Percentiles rank a stretch among this genome's conserved stretches.
phyloP scores from a whole-genome alignment of 2,329 filamentous ascomycete genomes.

The Aaosphaeria pasadenensis region DNA sequence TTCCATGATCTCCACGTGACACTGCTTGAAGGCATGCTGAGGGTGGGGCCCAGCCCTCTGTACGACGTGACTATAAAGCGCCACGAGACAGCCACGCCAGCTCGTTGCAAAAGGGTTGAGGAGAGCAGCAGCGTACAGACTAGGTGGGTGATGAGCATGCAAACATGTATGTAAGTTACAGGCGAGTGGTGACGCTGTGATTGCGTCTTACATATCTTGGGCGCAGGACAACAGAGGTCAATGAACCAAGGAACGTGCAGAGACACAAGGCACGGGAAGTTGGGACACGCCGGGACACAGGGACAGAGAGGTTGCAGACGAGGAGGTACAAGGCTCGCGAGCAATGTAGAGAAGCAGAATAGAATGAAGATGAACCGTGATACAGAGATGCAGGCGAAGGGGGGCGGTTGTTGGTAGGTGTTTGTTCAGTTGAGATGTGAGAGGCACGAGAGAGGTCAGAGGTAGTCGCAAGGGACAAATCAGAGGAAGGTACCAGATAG shows the following conservation, averaged over 20 bases:
- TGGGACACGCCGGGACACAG: slow-evolving; percentile 12
- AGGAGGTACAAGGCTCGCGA: slow-evolving; percentile 17
- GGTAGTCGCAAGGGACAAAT: no score
- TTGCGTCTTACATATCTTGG: no score
- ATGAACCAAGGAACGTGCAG: slow-evolving; percentile 24
- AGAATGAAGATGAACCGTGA: slow-evolving; percentile 20
- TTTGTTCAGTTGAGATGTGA: no score
- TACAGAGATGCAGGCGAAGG: slow-evolving; percentile 8
- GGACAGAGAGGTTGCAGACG: slow-evolving; percentile 1
- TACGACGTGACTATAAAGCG: slow-evolving; percentile 23
- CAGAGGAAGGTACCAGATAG: no score
- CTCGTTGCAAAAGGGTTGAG: slow-evolving; percentile 13
- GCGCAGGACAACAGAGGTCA: no score
- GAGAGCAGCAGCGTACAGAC: slow-evolving; percentile 11
- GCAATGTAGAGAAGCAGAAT: slow-evolving; percentile 6
- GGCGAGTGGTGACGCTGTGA: no score
- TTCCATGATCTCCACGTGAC: slow-evolving; percentile 28
- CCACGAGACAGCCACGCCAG: slow-evolving; percentile 37
- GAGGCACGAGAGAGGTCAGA: no score
- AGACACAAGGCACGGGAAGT: slow-evolving; percentile 14
- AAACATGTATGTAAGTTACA: no score
- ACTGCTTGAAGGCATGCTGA: slow-evolving; percentile 28
- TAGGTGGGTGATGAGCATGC: not conserved
- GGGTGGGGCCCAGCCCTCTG: slow-evolving; percentile 17
- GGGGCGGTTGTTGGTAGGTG: no score